phyloP scores from a whole-genome alignment of 345 rosid genomes.

The Cardamine occulta region DNA sequence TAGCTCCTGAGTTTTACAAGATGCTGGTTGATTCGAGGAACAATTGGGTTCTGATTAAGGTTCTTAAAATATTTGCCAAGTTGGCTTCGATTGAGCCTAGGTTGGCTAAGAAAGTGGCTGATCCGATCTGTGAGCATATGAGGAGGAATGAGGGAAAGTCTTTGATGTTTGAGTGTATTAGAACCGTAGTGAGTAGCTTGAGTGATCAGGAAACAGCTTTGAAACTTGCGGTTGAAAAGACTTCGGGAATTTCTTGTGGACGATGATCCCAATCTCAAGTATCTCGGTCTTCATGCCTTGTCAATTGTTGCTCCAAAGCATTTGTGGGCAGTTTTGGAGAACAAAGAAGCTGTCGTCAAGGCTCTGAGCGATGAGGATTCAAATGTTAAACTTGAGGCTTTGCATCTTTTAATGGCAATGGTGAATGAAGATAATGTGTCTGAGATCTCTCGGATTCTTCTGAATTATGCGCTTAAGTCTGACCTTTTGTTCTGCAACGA shows the following conservation, averaged over 20 bases:
- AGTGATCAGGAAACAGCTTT: conserved; percentile 86
- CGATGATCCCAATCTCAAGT: conserved; percentile 90
- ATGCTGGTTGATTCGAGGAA: conserved; percentile 83
- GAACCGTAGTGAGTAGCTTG: conserved; percentile 78
- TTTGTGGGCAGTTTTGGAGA: conserved; percentile 84
- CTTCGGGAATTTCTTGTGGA: conserved; percentile 71
- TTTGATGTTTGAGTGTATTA: conserved; percentile 82
- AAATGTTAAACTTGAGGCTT: conserved; percentile 76
- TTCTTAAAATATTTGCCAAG: conserved; percentile 77
- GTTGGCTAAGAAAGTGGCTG: conserved; percentile 77
- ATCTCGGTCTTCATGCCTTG: conserved; percentile 88
- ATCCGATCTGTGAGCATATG: conserved; percentile 86
- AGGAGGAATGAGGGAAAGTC: conserved; percentile 85
- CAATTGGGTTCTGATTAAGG: conserved; percentile 92
- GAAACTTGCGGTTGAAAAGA: conserved; percentile 71
- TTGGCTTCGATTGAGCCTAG: conserved; percentile 83
- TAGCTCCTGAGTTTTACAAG: conserved; percentile 88
- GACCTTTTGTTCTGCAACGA: conserved; percentile 84
- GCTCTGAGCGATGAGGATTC: conserved; percentile 87
- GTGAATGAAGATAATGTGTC: conserved; percentile 78
- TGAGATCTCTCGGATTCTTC: conserved; percentile 77
- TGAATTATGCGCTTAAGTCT: conserved; percentile 86
- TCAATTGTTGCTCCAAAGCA: conserved; percentile 66
- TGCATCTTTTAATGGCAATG: conserved; percentile 85
- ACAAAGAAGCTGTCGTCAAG: conserved; percentile 82